Conservation (phyloP, 768 basidiomycete genomes). For the Collybiopsis confluens region DNA sequence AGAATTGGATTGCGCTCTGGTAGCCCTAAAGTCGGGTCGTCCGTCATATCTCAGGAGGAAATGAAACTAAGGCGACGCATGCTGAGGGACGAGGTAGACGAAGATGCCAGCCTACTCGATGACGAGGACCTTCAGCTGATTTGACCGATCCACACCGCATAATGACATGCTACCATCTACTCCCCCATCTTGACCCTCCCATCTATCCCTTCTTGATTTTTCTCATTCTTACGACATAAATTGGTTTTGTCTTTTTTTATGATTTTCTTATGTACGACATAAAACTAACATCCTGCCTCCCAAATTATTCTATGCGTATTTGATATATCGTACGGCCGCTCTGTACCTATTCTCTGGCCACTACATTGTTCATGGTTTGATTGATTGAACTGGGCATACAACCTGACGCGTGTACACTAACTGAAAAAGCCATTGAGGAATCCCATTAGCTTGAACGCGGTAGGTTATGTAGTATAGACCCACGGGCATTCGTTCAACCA, state of each 20-base stretch:
- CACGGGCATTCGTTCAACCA: no score
- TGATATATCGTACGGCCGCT: neutral
- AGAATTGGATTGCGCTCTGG: constrained; percentile 12
- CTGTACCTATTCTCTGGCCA: neutral
- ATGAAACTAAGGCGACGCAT: constrained; percentile 24
- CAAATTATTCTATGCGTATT: neutral
- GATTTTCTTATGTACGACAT: no score
- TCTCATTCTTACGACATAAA: no score
- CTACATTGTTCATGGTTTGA: no score
- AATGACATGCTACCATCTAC: no score
- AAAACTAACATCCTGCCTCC: no score
- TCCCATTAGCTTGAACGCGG: neutral
- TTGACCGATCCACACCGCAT: neutral
- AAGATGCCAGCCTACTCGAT: constrained; percentile 14
- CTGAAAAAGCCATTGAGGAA: no score
- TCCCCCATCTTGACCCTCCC: no score
- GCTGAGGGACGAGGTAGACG: constrained; percentile 33
- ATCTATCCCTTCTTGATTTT: neutral
- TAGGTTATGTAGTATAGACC: neutral
- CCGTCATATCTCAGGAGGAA: constrained; percentile 17
- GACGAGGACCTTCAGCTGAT: constrained; percentile 11
- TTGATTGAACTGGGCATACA: no score
- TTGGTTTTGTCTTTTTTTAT: neutral
- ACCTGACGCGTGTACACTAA: neutral
- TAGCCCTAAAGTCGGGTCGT: constrained; percentile 19